A percentile compares a stretch with the other conserved stretches of the same genome.
phyloP scores from a whole-genome alignment of 129 eudicot genomes.

The Apium graveolens region DNA sequence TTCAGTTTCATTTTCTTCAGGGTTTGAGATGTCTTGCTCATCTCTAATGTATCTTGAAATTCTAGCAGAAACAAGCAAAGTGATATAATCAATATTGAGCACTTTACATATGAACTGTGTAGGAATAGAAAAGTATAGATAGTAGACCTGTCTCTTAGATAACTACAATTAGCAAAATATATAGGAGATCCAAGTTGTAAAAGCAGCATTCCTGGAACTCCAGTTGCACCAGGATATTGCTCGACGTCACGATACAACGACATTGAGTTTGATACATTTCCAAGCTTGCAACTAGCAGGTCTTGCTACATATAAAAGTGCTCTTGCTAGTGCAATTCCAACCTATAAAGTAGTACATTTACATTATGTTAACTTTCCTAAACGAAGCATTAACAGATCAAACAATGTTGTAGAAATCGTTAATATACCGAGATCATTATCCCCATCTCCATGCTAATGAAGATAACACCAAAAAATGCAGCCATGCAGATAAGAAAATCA shows the following conservation, averaged over 20 bases:
- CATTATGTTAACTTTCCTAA: neutral
- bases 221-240: slow-evolving; percentile 58
- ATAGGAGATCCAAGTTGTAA: slow-evolving; percentile 89
- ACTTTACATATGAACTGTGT: neutral
- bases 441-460: slow-evolving; percentile 87
- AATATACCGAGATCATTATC: slow-evolving; percentile 68
- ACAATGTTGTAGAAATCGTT: neutral
- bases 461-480: slow-evolving; percentile 78
- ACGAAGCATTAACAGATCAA: neutral
- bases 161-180: slow-evolving; percentile 57
- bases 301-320: slow-evolving; percentile 73
- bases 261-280: slow-evolving; percentile 47
- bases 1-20: slow-evolving; percentile 41
- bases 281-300: slow-evolving; percentile 69
- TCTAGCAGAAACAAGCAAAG: slow-evolving; percentile 24
- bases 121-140: neutral
- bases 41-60: slow-evolving; percentile 78
- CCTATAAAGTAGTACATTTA: slow-evolving; percentile 25
- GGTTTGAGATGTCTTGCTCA: slow-evolving; percentile 33
- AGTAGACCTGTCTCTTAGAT: slow-evolving; percentile 68
- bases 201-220: slow-evolving; percentile 41
- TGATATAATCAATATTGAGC: neutral
- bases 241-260: slow-evolving; percentile 62
- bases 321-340: slow-evolving; percentile 57
- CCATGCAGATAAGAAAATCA: slow-evolving; percentile 80